A percentile compares a stretch with the other conserved stretches of the same genome.
These are phyloP conservation scores for Cymbomonas tetramitiformis DNA, from an alignment of 139 green algal genomes.

Conservation along the genomic window DNA sequence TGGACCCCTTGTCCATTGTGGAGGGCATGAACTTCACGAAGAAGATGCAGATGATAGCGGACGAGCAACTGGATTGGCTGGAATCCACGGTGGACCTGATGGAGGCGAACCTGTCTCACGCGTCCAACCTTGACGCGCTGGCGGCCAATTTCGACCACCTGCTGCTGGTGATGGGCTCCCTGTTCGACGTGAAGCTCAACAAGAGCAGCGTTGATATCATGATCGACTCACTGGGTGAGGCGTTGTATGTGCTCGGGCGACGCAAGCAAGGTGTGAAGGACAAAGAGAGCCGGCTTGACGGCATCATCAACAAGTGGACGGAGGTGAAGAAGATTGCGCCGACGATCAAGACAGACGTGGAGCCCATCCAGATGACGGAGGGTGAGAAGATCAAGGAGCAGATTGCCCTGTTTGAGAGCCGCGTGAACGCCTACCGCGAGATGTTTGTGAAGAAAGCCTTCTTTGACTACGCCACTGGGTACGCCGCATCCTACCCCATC, in stretches of 20 bases:
- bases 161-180: conserved; percentile 57
- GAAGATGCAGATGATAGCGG: conserved; percentile 3
- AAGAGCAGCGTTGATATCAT: conserved; percentile 11
- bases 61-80: not conserved
- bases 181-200: conserved; percentile 35
- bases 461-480: conserved; percentile 50
- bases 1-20: not conserved
- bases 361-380: conserved; percentile 29
- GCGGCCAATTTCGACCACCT: conserved; percentile 42
- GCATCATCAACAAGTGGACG: conserved; percentile 17
- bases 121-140: not conserved
- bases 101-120: not conserved
- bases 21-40: conserved; percentile 4
- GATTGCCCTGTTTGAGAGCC: conserved; percentile 23
- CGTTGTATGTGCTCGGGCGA: not conserved
- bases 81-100: not conserved
- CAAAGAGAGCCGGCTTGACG: not conserved
- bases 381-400: conserved; percentile 52
- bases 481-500: conserved; percentile 38
- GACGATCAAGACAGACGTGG: conserved; percentile 9
- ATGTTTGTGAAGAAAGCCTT: conserved; percentile 40
- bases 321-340: conserved; percentile 38
- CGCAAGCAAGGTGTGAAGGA: not conserved
- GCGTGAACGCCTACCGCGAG: conserved; percentile 7
- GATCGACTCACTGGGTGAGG: conserved; percentile 5